Base-by-base conservation (phyloP, 805 yeast genomes). In the Nakazawaea anatomiae region DNA sequence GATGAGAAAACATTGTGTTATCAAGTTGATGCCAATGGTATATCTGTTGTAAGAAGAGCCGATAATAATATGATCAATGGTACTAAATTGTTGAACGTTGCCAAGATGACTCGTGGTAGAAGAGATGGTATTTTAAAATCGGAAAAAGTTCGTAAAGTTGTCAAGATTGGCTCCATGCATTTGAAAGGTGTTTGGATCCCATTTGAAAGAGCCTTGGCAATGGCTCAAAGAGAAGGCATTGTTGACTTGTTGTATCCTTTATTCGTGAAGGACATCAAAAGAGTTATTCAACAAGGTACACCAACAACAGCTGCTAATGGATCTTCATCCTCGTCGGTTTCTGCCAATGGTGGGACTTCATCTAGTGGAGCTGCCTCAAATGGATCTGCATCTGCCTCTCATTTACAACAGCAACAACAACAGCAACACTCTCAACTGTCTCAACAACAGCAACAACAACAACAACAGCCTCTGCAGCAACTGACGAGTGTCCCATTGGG, bases 171-270 rank as follows among this genome's bases (percentile, higher is more conserved):
- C n/a, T 79, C 84, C 12, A 83, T 83, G 87, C 85, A 83, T 63
- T 69, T 83, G 55, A 83, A 83, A 62, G 89, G 89, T 44, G 89
- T 83, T 39, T 83, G 89, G 89, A 82, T 83, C 48, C 89, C 89
- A 5, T 83, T 83, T 63, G 88, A 83, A 60, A 69, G 88, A 50
- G 89, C 88, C 2, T 65, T 83, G 38, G 80, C 83, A 39, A 75
- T 83, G 77, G 87, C 87, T 11, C 84, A 82, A 64, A 70, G 84
- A 50, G 88, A 83, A 63, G 81, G 81, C 38, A 82, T 80, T 47
- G 82, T 79, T 27, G 84, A 80, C 57, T 63, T 75, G 40, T 63
- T 80, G 46, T 80, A 80, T 57, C 85, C 85, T 2, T 65, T 80
- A 46, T 80, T 80, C 61, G 87, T 82, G 44, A 78, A 85, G 60